phyloP scores from a whole-genome alignment of 2,329 filamentous ascomycete genomes.

The Gnomoniopsis smithogilvyi region DNA sequence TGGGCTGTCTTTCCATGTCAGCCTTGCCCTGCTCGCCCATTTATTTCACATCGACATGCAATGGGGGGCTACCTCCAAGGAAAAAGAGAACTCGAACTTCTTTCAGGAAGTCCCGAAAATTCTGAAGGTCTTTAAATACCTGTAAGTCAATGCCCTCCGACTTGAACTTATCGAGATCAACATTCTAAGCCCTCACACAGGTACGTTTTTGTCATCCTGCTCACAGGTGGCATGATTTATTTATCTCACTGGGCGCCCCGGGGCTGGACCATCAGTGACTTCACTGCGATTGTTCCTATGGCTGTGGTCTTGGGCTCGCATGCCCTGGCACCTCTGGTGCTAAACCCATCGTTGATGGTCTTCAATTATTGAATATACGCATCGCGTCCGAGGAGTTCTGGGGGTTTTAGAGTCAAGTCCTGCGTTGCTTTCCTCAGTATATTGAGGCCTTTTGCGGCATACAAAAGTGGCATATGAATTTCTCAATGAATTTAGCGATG shows the following conservation, averaged over 20 bases:
- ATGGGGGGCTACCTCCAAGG: constrained; percentile 55
- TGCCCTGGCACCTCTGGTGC: constrained; percentile 52
- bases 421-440: not conserved
- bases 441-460: not conserved
- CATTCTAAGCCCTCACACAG: not conserved
- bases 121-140: constrained; percentile 50
- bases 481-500: not conserved
- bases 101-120: constrained; percentile 54
- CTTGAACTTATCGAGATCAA: not conserved
- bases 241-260: constrained; percentile 40
- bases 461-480: not conserved
- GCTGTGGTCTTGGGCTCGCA: constrained; percentile 49
- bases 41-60: constrained; percentile 39
- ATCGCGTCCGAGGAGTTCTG: not conserved
- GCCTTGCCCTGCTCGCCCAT: constrained; percentile 36
- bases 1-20: constrained; percentile 39
- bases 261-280: constrained; percentile 53
- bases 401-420: no score
- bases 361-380: constrained; percentile 46
- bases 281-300: constrained; percentile 58
- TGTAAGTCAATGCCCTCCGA: constrained; percentile 40
- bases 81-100: constrained; percentile 53
- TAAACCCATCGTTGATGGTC: constrained; percentile 61
- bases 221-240: constrained; percentile 44
- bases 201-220: constrained; percentile 20